phyloP scores from a whole-genome alignment of 139 green algal species.

The Mesotaenium endlicherianum region DNA sequence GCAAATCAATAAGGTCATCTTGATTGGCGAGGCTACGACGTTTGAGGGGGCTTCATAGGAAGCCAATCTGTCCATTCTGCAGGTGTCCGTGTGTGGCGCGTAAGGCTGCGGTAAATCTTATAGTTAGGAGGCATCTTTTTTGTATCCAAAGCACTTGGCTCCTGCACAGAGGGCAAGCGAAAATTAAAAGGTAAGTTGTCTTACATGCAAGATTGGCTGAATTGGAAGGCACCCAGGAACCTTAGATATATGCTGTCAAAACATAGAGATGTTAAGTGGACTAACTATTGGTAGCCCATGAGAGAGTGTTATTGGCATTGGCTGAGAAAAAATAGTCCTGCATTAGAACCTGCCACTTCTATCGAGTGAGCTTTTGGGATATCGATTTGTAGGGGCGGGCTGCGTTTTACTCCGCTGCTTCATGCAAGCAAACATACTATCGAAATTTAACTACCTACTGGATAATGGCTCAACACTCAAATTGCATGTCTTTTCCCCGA shows the following conservation, averaged over 20 bases:
- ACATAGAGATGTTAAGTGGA: not conserved
- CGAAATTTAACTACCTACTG: too few relatives aligned
- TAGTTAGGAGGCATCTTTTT: slow-evolving; percentile 18
- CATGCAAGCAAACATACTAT: too few relatives aligned
- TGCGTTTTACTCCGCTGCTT: too few relatives aligned
- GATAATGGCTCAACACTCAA: too few relatives aligned
- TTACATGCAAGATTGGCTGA: not conserved
- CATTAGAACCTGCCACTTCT: too few relatives aligned
- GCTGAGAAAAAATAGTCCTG: not conserved
- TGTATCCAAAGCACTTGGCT: not conserved
- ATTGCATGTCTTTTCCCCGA: too few relatives aligned
- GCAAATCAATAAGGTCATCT: too few relatives aligned
- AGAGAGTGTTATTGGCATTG: not conserved
- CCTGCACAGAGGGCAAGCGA: not conserved
- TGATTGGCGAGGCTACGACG: too few relatives aligned
- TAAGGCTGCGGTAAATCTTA: slow-evolving; percentile 18
- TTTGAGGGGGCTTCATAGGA: not conserved
- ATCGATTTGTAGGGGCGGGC: too few relatives aligned
- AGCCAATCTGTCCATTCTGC: slow-evolving; percentile 10
- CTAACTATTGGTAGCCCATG: not conserved
- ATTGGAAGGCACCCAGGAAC: not conserved
- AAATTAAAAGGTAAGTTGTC: not conserved
- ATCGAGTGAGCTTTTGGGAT: too few relatives aligned
- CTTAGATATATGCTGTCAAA: not conserved
- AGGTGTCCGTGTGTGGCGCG: not conserved